Conservation (phyloP, 164 flowering plant genomes). For the Vitis rotundifolia region DNA sequence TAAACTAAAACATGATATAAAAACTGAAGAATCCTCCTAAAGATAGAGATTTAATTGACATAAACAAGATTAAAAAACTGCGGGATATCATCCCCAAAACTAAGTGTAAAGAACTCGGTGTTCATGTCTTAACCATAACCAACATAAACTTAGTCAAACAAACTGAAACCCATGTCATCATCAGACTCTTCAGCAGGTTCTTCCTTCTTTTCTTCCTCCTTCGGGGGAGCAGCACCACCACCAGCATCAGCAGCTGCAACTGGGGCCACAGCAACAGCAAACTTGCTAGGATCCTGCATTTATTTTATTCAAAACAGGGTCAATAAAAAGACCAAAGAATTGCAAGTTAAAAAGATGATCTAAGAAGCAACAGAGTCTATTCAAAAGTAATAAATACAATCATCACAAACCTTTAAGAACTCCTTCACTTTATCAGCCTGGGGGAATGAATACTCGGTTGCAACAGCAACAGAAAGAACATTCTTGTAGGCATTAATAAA, state of each 20-base stretch:
- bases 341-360: no score
- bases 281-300: slow-evolving; percentile 76
- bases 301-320: background rate
- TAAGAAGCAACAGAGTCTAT: background rate
- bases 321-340: background rate
- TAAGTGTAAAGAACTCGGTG: no score
- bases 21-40: no score
- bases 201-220: slow-evolving; percentile 60
- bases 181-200: slow-evolving; percentile 70
- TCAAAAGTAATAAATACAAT: background rate
- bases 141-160: slow-evolving; percentile 44
- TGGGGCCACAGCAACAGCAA: slow-evolving; percentile 63
- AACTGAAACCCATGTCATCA: slow-evolving; percentile 61
- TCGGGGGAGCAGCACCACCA: slow-evolving; percentile 46
- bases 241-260: slow-evolving; percentile 33
- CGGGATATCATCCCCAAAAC: no score
- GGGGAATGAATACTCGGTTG: slow-evolving; percentile 61
- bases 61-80: no score
- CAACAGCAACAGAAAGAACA: slow-evolving; percentile 55
- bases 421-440: slow-evolving; percentile 68
- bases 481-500: slow-evolving; percentile 73
- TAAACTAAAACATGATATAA: no score
- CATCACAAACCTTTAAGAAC: slow-evolving; percentile 36
- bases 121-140: background rate
- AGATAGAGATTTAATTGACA: no score